Percentiles rank a stretch among this genome's conserved stretches.
phyloP scores from a whole-genome alignment of 768 basidiomycete genomes.

The Serendipita indica region DNA sequence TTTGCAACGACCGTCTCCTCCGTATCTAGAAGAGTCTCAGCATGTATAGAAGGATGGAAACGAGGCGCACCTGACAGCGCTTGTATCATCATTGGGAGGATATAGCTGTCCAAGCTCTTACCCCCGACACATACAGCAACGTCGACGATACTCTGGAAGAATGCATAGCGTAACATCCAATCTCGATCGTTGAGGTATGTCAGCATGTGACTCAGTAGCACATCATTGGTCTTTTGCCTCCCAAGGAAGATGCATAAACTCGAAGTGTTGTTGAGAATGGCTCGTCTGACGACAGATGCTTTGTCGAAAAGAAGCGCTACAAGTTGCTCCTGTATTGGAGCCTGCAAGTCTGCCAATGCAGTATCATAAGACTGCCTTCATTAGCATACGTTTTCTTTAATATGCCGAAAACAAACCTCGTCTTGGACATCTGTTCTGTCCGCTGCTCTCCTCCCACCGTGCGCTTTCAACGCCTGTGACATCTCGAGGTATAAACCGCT shows the following conservation, averaged over 20 bases:
- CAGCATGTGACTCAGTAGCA: slow-evolving; percentile 78
- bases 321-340: slow-evolving; percentile 74
- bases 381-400: not conserved
- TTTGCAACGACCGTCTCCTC: slow-evolving; percentile 90
- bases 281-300: slow-evolving; percentile 80
- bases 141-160: slow-evolving; percentile 91
- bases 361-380: slow-evolving; percentile 55
- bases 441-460: slow-evolving; percentile 52
- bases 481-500: slow-evolving; percentile 84
- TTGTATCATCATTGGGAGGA: slow-evolving; percentile 91
- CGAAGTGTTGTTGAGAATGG: slow-evolving; percentile 74
- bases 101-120: slow-evolving; percentile 86
- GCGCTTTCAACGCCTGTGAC: slow-evolving; percentile 77
- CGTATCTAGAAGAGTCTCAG: slow-evolving; percentile 42
- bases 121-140: slow-evolving; percentile 91
- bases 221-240: slow-evolving; percentile 84
- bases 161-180: slow-evolving; percentile 80
- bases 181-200: slow-evolving; percentile 79
- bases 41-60: slow-evolving; percentile 9
- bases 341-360: slow-evolving; percentile 72
- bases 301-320: slow-evolving; percentile 76
- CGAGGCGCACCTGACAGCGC: slow-evolving; percentile 61
- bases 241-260: slow-evolving; percentile 88
- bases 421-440: slow-evolving; percentile 55
- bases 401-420: slow-evolving; percentile 38